Conservation (phyloP, 768 basidiomycete genomes). For the Suillus ampliporus region DNA sequence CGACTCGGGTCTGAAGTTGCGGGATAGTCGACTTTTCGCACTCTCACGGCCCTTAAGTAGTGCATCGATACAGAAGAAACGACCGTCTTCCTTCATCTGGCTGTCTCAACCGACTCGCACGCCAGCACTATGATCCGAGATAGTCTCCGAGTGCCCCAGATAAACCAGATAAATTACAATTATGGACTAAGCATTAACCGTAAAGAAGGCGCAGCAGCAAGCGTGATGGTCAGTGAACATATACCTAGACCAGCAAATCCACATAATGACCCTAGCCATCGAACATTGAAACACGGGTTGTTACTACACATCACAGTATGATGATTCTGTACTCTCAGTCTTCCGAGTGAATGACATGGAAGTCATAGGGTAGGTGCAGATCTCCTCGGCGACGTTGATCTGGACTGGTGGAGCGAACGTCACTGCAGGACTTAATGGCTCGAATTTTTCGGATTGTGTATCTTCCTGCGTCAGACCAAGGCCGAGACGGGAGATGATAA, state of each 20-base stretch:
- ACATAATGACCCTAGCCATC: too few species aligned
- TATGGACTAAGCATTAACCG: not conserved
- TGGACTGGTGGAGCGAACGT: conserved; percentile 10
- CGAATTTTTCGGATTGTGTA: not conserved
- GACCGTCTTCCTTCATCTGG: too few species aligned
- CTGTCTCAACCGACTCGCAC: too few species aligned
- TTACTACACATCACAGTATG: not conserved
- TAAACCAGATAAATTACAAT: not conserved
- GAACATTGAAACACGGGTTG: not conserved
- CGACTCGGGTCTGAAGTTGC: not conserved
- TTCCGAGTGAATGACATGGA: not conserved
- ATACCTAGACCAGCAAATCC: too few species aligned
- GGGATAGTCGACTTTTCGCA: not conserved
- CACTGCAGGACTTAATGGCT: not conserved
- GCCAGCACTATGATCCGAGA: too few species aligned
- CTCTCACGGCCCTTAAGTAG: not conserved
- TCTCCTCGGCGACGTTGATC: conserved; percentile 1
- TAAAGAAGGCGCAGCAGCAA: too few species aligned
- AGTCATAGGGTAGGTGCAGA: not conserved
- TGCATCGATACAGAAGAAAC: too few species aligned
- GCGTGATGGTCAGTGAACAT: too few species aligned
- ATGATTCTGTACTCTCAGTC: not conserved
- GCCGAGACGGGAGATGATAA: conserved; percentile 24
- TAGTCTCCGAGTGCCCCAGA: not conserved
- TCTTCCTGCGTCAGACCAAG: conserved; percentile 16